Base-by-base conservation (phyloP, 305 asterid species). In the Caryopteris hybrid region DNA sequence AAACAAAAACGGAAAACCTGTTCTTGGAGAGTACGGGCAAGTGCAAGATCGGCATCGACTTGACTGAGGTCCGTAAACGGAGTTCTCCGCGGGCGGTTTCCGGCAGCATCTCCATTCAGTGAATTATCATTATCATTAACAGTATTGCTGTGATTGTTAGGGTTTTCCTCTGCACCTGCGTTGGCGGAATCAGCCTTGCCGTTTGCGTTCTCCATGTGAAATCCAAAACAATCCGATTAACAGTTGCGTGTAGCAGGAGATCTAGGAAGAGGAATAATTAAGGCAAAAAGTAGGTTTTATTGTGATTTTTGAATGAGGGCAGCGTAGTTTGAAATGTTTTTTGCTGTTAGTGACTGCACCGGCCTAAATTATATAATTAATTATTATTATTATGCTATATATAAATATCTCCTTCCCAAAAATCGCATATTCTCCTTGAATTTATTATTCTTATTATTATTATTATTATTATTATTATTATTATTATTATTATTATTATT, bases 41-140 rank as follows among this genome's bases (percentile, higher is more conserved):
- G 96, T 72, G 95, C 95, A 25, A 83, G 96, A 83, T 91, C 98
- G 63, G 96, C 92, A 59, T 91, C 96, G 34, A 75, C 90, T 77
- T 91, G 98, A 80, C 92, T 84, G 68, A 91, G 96, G 85, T 85
- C 84, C 60, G 98, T 87, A 80, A 91, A 91, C 33, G 90, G 90
- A 29, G 95, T 84, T 74, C 96, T 77, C 64, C 76, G 74, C 45
- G 76, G 71, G 6, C 76, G 72, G 61, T 77, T 70, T 3, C 46
- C 81, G 18, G 71, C 78, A 5, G 22, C 74, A 23, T 34, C 86
- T 47, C 29, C 78, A 45, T 41, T 23, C 43, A 36, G 41, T 7
- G 29, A 61, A 57, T 12, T 27, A 50, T 27, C 59, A 53, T 43
- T 76, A 51, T 58, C 67, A 33, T 58, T 59, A 21, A n/a, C 48